A percentile compares a stretch with the other conserved stretches of the same genome.
Evolutionary conservation across 164 flowering plant genomes (phyloP).

Genomic region (Brasenia schreberi): DNA sequence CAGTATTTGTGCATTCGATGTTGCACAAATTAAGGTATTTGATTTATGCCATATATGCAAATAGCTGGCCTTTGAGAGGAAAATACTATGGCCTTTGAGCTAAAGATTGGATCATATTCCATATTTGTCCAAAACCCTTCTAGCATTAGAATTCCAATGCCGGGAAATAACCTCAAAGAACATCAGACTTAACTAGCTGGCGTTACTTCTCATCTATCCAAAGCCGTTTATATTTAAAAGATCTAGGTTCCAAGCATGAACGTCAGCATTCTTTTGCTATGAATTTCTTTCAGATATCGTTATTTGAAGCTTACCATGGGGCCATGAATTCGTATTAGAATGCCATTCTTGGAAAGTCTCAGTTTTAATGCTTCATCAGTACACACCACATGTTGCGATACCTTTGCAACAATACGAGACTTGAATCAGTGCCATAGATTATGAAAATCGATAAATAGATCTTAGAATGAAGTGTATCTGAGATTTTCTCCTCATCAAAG

Average conservation of each 20-base stretch:
- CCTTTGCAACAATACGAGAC: slow-evolving; percentile 23
- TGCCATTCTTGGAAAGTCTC: slow-evolving; percentile 74
- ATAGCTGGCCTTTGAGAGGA: no score
- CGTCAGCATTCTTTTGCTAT: no score
- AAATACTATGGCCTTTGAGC: no score
- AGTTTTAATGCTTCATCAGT: slow-evolving; percentile 43
- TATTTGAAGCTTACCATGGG: slow-evolving; percentile 49
- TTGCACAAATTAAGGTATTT: no score
- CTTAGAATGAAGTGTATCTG: neutral
- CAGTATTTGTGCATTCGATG: no score
- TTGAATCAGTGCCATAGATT: neutral
- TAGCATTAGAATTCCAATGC: neutral
- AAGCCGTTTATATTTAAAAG: no score
- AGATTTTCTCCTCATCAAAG: neutral
- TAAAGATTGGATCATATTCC: no score
- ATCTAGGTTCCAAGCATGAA: no score
- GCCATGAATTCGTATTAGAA: slow-evolving; percentile 81
- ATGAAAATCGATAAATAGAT: neutral
- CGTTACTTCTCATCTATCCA: no score
- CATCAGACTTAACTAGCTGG: no score
- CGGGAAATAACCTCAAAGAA: neutral
- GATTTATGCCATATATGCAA: no score
- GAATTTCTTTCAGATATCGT: neutral
- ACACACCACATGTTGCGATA: slow-evolving; percentile 84
- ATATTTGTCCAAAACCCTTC: neutral